phyloP scores from a whole-genome alignment of 2,329 filamentous ascomycete genomes.

The Scytalidium sp. region DNA sequence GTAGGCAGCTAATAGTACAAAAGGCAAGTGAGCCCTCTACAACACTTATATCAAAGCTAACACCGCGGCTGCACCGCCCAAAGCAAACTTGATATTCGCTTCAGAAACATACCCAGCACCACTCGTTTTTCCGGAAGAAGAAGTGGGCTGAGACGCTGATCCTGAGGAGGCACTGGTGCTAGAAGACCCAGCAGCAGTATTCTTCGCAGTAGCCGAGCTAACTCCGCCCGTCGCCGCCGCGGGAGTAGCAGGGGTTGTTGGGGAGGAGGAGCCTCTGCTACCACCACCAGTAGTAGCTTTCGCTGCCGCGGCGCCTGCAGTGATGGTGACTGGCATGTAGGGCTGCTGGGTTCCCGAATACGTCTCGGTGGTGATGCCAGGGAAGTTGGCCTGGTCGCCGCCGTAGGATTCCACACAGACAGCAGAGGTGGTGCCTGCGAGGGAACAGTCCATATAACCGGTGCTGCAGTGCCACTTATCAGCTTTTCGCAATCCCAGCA shows the following conservation, averaged over 20 bases:
- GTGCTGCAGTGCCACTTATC: too few relatives aligned
- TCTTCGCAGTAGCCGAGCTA: not conserved
- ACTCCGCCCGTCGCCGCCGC: not conserved
- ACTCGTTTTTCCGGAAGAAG: not conserved
- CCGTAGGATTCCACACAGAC: slow-evolving; percentile 16
- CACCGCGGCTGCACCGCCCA: slow-evolving; percentile 15
- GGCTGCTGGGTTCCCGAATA: slow-evolving; percentile 10
- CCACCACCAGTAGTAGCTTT: slow-evolving; percentile 1
- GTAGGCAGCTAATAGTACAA: too few relatives aligned
- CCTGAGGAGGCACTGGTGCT: not conserved
- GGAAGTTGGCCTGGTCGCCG: slow-evolving; percentile 16
- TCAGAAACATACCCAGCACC: slow-evolving; percentile 9
- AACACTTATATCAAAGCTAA: slow-evolving; percentile 10
- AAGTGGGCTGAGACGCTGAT: slow-evolving; percentile 1
- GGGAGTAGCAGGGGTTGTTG: slow-evolving; percentile 3
- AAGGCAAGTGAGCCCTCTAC: too few relatives aligned
- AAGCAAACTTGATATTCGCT: slow-evolving; percentile 8
- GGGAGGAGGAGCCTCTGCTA: not conserved
- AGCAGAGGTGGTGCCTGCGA: slow-evolving; percentile 15
- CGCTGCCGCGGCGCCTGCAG: slow-evolving; percentile 5
- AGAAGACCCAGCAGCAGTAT: slow-evolving; percentile 1
- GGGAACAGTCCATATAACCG: slow-evolving; percentile 14
- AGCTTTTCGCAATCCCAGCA: too few relatives aligned
- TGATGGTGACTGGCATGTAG: slow-evolving; percentile 15
- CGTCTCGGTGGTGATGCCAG: slow-evolving; percentile 14